Conservation (phyloP, 164 flowering plant species). For the Saururus chinensis region DNA sequence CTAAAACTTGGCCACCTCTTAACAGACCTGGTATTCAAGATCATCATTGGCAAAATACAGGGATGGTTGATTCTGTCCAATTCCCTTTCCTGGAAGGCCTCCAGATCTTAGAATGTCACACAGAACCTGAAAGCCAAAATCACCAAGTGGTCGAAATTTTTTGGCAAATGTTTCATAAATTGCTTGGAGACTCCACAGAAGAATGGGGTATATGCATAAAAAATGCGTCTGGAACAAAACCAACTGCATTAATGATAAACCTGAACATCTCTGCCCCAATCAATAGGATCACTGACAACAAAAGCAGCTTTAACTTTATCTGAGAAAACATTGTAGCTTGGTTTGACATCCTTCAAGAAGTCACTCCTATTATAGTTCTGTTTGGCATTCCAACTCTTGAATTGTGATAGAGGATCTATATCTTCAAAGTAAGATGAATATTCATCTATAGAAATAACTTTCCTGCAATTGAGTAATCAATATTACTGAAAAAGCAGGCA, state of each 20-base stretch:
- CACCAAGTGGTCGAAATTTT: background rate
- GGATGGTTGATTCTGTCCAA: slow-evolving; percentile 47
- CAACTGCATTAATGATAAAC: slow-evolving; percentile 17
- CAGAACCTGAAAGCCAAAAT: slow-evolving; percentile 38
- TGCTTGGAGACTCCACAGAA: background rate
- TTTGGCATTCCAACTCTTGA: slow-evolving; percentile 45
- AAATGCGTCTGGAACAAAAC: background rate
- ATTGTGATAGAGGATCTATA: slow-evolving; percentile 72
- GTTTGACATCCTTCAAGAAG: slow-evolving; percentile 4
- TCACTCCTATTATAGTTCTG: slow-evolving; percentile 6
- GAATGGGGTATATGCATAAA: background rate
- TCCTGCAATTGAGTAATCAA: slow-evolving; percentile 27
- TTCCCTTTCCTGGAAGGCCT: slow-evolving; percentile 66
- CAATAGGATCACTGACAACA: slow-evolving; percentile 82
- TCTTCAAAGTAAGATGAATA: slow-evolving; percentile 62
- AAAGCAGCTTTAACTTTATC: slow-evolving; percentile 68
- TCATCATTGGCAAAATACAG: slow-evolving; percentile 76
- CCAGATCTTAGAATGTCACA: slow-evolving; percentile 81
- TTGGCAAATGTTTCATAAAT: background rate
- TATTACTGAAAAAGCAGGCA: background rate
- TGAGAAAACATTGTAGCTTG: slow-evolving; percentile 20
- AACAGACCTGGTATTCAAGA: slow-evolving; percentile 73
- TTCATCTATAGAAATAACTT: slow-evolving; percentile 69
- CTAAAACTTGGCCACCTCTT: background rate
- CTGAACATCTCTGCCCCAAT: slow-evolving; percentile 96